Evolutionary conservation across 148 eudicot genomes (phyloP).

Genomic region (Gaultheria prostrata): DNA sequence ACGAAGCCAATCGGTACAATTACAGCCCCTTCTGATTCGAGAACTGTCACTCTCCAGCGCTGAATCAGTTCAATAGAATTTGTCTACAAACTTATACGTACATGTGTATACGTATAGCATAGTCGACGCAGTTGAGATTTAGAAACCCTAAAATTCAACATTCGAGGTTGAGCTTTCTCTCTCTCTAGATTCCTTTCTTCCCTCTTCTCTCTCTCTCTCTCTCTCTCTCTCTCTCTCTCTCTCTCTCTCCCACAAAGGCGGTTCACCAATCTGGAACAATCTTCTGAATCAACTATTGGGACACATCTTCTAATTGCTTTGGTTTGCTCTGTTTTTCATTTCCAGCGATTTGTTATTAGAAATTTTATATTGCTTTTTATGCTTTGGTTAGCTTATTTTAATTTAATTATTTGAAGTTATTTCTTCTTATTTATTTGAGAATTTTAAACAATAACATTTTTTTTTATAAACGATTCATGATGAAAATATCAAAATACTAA

Average conservation of each 20-base stretch:
- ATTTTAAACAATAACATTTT: too few relatives aligned
- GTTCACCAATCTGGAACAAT: slow-evolving; percentile 1
- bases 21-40: slow-evolving; percentile 30
- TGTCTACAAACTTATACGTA: background rate
- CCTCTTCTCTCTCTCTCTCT: background rate
- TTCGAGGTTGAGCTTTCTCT: background rate
- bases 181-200: background rate
- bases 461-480: too few relatives aligned
- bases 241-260: background rate
- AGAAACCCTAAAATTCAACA: background rate
- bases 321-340: too few relatives aligned
- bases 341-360: too few relatives aligned
- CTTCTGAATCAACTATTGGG: background rate
- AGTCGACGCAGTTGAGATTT: background rate
- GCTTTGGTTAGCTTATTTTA: too few relatives aligned
- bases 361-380: too few relatives aligned
- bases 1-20: slow-evolving; percentile 50
- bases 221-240: slow-evolving; percentile 2
- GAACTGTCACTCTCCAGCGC: slow-evolving; percentile 49
- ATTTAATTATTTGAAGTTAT: too few relatives aligned
- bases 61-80: slow-evolving; percentile 15
- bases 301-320: background rate
- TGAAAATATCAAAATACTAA: too few relatives aligned
- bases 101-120: background rate
- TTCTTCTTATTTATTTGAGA: too few relatives aligned